Evolutionary conservation across 2,329 filamentous ascomycete genomes (phyloP), one percentile per base, ranked within the genome.

Genomic region (Pyricularia sp.): DNA sequence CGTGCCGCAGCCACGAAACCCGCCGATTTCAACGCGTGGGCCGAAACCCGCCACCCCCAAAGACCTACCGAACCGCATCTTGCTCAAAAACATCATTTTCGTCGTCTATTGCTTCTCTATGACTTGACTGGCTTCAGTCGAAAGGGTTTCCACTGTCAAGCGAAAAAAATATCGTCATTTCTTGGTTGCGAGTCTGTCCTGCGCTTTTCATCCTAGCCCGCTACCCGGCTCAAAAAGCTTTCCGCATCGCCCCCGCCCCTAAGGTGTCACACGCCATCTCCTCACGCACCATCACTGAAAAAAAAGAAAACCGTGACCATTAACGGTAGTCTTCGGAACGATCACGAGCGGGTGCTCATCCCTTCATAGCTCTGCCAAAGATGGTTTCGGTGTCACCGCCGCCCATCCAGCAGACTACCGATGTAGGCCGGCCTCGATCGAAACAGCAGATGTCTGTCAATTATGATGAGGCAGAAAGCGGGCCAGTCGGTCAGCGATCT

Each of bases 381-480:
- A 49, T 49, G 40, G 40, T 19, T 49, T 49, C 68, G 68, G 65
- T 60, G 30, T 65, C 67, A 10, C 66, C 68, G n/a, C 62, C 67
- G 13, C n/a, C 66, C n/a, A 65, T 67, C 28, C 68, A 69, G 53
- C 71, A 69, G 67, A 70, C 67, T 60, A 73, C 73, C 62, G 73
- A 75, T 63, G 68, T 69, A 64, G 69, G 68, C 59, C 72, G 73
- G 19, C 73, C 74, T 28, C 70, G 72, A 44, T 74, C 74, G 2
- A 73, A 71, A 65, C 75, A 75, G 62, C 71, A 70, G 60, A 70
- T 75, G 22, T 75, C 73, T 5, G 70, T 75, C 67, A 74, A 71
- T 64, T 76, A 73, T 72, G 69, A 74, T 49, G 74, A 75, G 28
- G 68, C 68, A 61, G 70, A 72, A 19, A 70, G 68, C 44, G 67